Conservation (phyloP, 73 alveolate genomes). For the Symbiodinium natans region DNA sequence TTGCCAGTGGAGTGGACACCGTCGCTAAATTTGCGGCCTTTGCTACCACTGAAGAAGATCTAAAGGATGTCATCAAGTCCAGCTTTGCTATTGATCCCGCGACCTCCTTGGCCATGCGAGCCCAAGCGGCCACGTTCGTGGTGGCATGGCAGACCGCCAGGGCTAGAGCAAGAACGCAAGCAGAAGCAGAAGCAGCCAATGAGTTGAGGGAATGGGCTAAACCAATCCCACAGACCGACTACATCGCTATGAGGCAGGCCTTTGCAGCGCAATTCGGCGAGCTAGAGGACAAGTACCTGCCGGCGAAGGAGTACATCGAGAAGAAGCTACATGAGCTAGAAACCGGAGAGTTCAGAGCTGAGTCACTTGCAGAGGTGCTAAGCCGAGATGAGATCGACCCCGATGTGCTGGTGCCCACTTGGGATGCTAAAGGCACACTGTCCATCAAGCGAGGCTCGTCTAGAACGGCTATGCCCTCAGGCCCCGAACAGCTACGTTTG, state of each 20-base stretch:
- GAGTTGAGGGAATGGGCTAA: not conserved
- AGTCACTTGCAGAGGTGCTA: not conserved
- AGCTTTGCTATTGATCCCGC: not conserved
- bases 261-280: not conserved
- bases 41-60: not conserved
- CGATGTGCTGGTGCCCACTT: not conserved
- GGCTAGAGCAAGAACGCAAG: not conserved
- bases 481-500: not conserved
- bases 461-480: not conserved
- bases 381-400: not conserved
- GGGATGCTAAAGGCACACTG: constrained; percentile 9
- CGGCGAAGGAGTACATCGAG: constrained; percentile 44
- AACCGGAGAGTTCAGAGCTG: constrained; percentile 10
- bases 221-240: not conserved
- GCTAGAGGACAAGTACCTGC: not conserved
- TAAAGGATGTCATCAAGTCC: not conserved
- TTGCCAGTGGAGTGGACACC: not conserved
- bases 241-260: not conserved
- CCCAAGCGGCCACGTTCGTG: constrained; percentile 13
- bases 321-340: constrained; percentile 29
- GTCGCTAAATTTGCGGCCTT: not conserved
- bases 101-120: not conserved
- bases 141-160: not conserved
- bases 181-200: not conserved
- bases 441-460: not conserved